A percentile compares a stretch with the other conserved stretches of the same genome.
phyloP scores from a whole-genome alignment of 2,329 filamentous ascomycete species.

The Podosphaera fusca region DNA sequence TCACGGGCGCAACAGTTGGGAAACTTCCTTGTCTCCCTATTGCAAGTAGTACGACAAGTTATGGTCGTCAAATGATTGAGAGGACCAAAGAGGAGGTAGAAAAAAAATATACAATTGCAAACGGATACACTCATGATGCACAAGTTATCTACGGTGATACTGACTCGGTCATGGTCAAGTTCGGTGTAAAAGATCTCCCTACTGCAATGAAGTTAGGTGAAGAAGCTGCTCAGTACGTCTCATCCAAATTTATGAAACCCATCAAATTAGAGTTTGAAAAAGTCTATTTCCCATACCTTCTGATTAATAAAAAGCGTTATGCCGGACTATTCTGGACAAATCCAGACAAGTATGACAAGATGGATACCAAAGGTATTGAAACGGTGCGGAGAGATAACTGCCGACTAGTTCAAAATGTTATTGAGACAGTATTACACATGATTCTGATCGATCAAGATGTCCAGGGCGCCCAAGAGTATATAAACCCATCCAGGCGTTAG shows the following conservation, averaged over 20 bases:
- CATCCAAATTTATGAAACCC: slow-evolving; percentile 77
- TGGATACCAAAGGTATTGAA: slow-evolving; percentile 99
- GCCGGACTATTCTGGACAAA: slow-evolving; percentile 96
- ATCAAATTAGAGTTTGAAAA: slow-evolving; percentile 99
- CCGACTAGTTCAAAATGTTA: slow-evolving; percentile 81
- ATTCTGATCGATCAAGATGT: slow-evolving; percentile 86
- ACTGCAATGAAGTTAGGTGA: slow-evolving; percentile 91
- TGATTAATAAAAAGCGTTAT: slow-evolving; percentile 99
- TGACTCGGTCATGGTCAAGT: slow-evolving; percentile 99
- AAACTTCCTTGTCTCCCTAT: slow-evolving; percentile 90
- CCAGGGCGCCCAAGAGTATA: slow-evolving; percentile 78
- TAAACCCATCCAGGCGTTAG: slow-evolving; percentile 7
- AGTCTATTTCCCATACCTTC: slow-evolving; percentile 88
- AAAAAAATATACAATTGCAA: slow-evolving; percentile 67
- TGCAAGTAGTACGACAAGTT: slow-evolving; percentile 89
- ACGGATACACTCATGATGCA: slow-evolving; percentile 84
- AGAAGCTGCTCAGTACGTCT: slow-evolving; percentile 74
- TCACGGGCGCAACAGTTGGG: slow-evolving; percentile 87
- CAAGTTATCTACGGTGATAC: slow-evolving; percentile 98
- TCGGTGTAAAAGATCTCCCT: slow-evolving; percentile 65
- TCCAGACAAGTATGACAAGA: slow-evolving; percentile 89
- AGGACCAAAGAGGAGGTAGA: slow-evolving; percentile 95
- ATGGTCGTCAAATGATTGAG: slow-evolving; percentile 97
- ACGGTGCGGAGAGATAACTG: slow-evolving; percentile 96
- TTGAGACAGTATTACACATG: slow-evolving; percentile 89